phyloP scores from a whole-genome alignment of 1,139 yeast genomes.

The Wickerhamiella infanticola region DNA sequence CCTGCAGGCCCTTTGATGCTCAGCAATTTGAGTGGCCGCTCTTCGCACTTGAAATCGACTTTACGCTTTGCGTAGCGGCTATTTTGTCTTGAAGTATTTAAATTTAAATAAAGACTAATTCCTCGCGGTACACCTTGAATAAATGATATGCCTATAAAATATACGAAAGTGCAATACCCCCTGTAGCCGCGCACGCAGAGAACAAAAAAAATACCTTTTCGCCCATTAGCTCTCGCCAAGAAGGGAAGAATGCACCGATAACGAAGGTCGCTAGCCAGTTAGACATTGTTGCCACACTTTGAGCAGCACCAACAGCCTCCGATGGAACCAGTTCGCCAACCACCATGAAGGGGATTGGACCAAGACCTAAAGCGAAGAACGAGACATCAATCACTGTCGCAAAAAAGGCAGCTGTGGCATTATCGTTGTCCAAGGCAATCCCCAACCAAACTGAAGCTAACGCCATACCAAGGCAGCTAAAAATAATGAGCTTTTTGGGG shows the following conservation, averaged over 20 bases:
- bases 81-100: background rate
- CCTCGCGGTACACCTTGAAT: background rate
- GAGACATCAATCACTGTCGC: slow-evolving; percentile 64
- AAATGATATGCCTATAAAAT: background rate
- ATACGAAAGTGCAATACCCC: slow-evolving; percentile 4
- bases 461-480: slow-evolving; percentile 60
- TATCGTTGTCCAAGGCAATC: slow-evolving; percentile 40
- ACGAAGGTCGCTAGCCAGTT: slow-evolving; percentile 84
- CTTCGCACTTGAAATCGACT: no score
- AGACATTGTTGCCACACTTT: slow-evolving; percentile 79
- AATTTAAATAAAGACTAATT: no score
- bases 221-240: slow-evolving; percentile 46
- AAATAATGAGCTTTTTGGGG: slow-evolving; percentile 51
- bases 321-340: slow-evolving; percentile 81
- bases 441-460: slow-evolving; percentile 48
- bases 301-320: slow-evolving; percentile 72
- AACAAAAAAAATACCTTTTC: slow-evolving; percentile 71
- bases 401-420: slow-evolving; percentile 40
- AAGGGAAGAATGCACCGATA: slow-evolving; percentile 71
- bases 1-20: background rate
- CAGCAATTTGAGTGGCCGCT: background rate
- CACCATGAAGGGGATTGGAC: slow-evolving; percentile 84
- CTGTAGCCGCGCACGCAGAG: slow-evolving; percentile 23
- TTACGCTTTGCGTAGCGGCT: no score
- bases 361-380: slow-evolving; percentile 79